Evolutionary conservation across 768 basidiomycete genomes (phyloP).

Genomic region (Phlegmacium glaucopus): DNA sequence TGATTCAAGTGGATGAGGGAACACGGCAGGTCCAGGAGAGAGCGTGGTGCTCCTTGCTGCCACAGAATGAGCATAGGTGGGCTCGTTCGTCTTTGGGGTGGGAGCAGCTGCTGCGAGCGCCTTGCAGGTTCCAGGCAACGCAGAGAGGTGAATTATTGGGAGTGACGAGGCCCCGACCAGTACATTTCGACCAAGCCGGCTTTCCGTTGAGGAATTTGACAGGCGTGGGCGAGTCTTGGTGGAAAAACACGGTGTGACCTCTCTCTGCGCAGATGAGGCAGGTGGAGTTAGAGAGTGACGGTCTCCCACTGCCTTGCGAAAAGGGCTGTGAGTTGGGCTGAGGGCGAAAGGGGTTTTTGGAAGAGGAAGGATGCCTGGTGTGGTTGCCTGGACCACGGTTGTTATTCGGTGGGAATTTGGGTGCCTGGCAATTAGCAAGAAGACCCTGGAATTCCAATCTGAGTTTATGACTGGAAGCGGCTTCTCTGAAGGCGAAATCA

Average conservation of each 20-base stretch:
- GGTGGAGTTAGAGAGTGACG: background rate
- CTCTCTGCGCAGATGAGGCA: background rate
- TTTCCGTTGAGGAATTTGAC: background rate
- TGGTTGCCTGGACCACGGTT: too few relatives aligned
- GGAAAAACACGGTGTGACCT: background rate
- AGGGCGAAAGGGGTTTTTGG: too few relatives aligned
- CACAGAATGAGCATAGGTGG: conserved; percentile 25
- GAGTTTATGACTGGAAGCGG: too few relatives aligned
- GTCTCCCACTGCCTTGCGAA: background rate
- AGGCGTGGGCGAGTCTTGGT: background rate
- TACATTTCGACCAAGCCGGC: background rate
- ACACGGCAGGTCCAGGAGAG: conserved; percentile 6
- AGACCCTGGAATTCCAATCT: too few relatives aligned
- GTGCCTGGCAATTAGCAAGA: too few relatives aligned
- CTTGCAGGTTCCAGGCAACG: background rate
- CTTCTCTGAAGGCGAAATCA: too few relatives aligned
- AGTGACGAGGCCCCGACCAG: background rate
- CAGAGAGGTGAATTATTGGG: background rate
- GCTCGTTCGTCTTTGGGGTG: background rate
- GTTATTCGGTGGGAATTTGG: too few relatives aligned
- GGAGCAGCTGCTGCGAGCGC: background rate
- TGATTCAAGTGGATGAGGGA: background rate
- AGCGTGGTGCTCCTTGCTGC: conserved; percentile 16
- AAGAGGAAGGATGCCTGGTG: too few relatives aligned
- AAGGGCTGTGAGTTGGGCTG: background rate